phyloP scores from a whole-genome alignment of 2,329 filamentous ascomycete genomes.

The Paramyrothecium sp. region DNA sequence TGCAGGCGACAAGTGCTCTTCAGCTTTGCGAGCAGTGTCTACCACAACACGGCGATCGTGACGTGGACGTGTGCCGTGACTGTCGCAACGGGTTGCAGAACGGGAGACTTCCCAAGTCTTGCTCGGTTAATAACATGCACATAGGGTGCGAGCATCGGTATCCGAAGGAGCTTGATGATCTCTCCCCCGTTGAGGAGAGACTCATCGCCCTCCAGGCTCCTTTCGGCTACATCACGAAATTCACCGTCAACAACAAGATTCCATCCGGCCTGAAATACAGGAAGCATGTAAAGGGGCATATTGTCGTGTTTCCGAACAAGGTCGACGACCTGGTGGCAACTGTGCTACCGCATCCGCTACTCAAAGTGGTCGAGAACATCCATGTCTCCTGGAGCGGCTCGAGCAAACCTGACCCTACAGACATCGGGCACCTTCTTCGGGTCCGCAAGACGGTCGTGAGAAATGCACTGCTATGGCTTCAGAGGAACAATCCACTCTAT shows the following conservation, averaged over 20 bases:
- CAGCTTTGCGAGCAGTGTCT: neutral
- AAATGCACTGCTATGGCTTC: neutral
- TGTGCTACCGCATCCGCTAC: slow-evolving; percentile 9
- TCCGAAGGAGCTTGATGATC: no score
- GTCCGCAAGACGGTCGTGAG: neutral
- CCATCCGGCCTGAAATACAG: no score
- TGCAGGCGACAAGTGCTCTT: neutral
- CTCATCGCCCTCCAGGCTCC: no score
- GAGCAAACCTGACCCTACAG: neutral
- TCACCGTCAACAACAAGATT: no score
- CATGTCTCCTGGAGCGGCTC: slow-evolving; percentile 7
- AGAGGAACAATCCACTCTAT: neutral
- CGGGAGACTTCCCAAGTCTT: neutral
- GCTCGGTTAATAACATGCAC: no score
- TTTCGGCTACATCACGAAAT: no score
- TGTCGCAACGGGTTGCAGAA: neutral
- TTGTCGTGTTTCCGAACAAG: slow-evolving; percentile 5
- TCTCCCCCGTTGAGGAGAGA: no score
- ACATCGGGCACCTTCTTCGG: neutral
- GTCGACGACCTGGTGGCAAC: slow-evolving; percentile 6
- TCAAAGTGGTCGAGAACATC: slow-evolving; percentile 9
- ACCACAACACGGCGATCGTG: neutral
- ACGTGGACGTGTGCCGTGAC: neutral
- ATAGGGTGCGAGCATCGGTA: no score
- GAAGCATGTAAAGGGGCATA: no score